phyloP scores from a whole-genome alignment of 805 yeast genomes.

The Lachancea nothofagi region DNA sequence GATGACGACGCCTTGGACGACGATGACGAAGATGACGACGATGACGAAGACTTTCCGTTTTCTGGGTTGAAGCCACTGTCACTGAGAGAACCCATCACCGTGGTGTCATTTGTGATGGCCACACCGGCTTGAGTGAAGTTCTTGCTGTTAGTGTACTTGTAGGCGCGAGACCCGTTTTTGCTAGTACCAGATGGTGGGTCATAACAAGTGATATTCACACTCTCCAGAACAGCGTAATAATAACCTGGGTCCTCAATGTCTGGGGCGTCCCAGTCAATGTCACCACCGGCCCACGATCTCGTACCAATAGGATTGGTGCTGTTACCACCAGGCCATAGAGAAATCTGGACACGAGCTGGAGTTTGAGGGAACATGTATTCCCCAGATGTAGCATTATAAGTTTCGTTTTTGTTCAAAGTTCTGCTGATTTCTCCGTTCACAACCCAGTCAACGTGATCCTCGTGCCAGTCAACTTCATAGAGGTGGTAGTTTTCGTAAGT shows the following conservation, averaged over 20 bases:
- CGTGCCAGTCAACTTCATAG: constrained; percentile 77
- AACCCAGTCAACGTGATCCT: constrained; percentile 63
- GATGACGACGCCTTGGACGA: constrained; percentile 10
- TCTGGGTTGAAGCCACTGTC: constrained; percentile 64
- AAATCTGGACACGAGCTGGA: constrained; percentile 65
- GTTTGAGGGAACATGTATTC: constrained; percentile 62
- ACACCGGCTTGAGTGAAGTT: constrained; percentile 47
- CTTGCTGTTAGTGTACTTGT: constrained; percentile 47
- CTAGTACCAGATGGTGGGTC: constrained; percentile 58
- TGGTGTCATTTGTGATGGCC: constrained; percentile 55
- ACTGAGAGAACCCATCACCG: constrained; percentile 53
- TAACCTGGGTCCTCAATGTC: constrained; percentile 79
- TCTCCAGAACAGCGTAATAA: constrained; percentile 60
- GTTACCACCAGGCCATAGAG: constrained; percentile 76
- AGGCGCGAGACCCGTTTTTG: constrained; percentile 43
- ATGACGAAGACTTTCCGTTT: constrained; percentile 18
- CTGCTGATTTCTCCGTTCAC: constrained; percentile 66
- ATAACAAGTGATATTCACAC: constrained; percentile 60
- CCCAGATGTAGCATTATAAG: constrained; percentile 58
- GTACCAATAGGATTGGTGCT: constrained; percentile 54
- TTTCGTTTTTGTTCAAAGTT: constrained; percentile 53
- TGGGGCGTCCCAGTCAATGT: constrained; percentile 69
- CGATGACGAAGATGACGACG: constrained; percentile 16
- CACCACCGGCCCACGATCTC: constrained; percentile 84
- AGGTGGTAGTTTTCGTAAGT: constrained; percentile 68